Conservation (phyloP, 1,139 yeast species). For the Yarrowia galli region DNA sequence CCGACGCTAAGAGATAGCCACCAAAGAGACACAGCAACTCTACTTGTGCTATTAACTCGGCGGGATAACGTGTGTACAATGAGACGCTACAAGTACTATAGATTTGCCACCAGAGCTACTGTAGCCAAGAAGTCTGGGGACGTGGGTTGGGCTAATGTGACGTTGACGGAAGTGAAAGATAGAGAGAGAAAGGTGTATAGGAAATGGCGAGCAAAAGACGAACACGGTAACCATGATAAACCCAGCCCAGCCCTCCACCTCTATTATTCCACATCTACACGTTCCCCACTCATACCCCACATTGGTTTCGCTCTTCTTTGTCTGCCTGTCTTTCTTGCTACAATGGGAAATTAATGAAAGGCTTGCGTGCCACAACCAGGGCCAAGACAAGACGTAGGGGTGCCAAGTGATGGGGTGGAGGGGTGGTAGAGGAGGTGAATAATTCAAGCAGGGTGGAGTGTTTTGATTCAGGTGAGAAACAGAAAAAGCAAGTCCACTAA, state of each 20-base stretch:
- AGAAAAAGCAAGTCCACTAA: too few relatives aligned
- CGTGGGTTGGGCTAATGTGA: background rate
- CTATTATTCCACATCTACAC: background rate
- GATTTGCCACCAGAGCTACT: background rate
- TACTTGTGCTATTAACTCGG: background rate
- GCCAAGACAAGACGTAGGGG: slow-evolving; percentile 2
- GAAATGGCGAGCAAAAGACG: too few relatives aligned
- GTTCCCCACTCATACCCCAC: background rate
- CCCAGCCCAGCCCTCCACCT: too few relatives aligned
- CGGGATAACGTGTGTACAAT: background rate
- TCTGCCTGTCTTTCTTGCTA: background rate
- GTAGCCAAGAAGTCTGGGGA: background rate
- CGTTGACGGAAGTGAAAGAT: background rate
- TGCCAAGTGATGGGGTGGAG: background rate
- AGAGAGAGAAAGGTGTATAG: background rate
- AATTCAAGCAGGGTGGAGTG: too few relatives aligned
- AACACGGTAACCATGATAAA: too few relatives aligned
- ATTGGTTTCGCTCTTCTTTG: slow-evolving; percentile 22
- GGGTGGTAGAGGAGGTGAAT: background rate
- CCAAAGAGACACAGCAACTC: background rate
- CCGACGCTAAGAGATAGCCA: background rate
- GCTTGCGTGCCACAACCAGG: too few relatives aligned
- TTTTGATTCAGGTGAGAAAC: too few relatives aligned
- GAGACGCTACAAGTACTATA: background rate
- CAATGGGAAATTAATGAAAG: background rate